Percentiles rank a stretch among this genome's conserved stretches.
phyloP scores from a whole-genome alignment of 768 basidiomycete genomes.

The Hygrophorus pudorinus region DNA sequence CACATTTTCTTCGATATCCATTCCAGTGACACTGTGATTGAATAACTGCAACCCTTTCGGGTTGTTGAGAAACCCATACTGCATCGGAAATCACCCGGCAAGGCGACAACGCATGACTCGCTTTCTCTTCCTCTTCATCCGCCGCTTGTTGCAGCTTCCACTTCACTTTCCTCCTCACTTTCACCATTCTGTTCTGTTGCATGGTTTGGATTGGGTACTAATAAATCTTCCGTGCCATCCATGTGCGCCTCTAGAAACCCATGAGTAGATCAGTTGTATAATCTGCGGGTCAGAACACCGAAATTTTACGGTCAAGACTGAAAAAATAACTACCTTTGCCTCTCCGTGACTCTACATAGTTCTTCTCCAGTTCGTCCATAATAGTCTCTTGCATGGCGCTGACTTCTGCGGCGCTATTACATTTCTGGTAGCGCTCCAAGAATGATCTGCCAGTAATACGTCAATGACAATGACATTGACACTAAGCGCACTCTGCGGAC shows the following conservation, averaged over 20 bases:
- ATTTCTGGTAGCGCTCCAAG: slow-evolving; percentile 69
- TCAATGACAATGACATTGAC: not conserved
- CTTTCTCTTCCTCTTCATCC: no score
- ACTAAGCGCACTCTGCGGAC: not conserved
- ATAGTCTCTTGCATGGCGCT: slow-evolving; percentile 52
- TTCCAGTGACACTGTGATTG: no score
- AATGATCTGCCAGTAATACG: slow-evolving; percentile 32
- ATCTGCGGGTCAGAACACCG: not conserved
- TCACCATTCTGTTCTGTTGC: no score
- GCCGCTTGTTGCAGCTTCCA: no score
- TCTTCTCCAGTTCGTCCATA: slow-evolving; percentile 56
- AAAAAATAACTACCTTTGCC: slow-evolving; percentile 46
- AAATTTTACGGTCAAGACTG: no score
- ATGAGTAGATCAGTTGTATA: slow-evolving; percentile 2
- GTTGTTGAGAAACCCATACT: no score
- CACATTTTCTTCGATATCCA: no score
- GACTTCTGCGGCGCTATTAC: slow-evolving; percentile 52
- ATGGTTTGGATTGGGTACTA: slow-evolving; percentile 66
- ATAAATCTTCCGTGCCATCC: slow-evolving; percentile 45
- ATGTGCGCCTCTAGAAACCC: slow-evolving; percentile 14
- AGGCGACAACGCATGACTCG: no score
- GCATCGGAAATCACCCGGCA: no score
- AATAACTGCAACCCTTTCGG: no score
- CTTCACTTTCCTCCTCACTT: no score
- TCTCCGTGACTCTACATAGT: slow-evolving; percentile 47